A percentile compares a stretch with the other conserved stretches of the same genome.
These are phyloP conservation scores for Austroboletus niveus DNA, from an alignment of 1,284 basidiomycete genomes.

Conservation along the genomic window DNA sequence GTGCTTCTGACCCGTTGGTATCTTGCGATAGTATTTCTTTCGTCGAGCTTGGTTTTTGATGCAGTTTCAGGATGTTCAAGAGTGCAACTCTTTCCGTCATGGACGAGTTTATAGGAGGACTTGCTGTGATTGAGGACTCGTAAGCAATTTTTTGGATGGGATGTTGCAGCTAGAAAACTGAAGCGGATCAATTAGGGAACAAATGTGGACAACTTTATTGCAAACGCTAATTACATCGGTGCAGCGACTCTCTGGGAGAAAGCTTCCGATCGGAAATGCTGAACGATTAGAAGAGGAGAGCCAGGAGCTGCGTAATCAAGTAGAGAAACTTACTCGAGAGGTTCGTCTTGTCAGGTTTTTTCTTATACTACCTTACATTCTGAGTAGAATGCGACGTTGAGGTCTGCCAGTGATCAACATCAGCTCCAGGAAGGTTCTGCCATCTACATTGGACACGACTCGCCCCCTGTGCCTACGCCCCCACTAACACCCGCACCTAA, in stretches of 20 bases:
- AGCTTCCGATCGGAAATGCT: constrained; percentile 15
- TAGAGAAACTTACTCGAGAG: constrained; percentile 17
- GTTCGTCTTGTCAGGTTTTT: constrained; percentile 7
- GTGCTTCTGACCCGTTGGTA: constrained; percentile 61
- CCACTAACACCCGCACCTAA: constrained; percentile 35
- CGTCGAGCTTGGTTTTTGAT: constrained; percentile 5
- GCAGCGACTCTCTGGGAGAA: constrained; percentile 18
- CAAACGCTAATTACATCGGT: constrained; percentile 20
- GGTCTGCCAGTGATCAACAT: constrained; percentile 55
- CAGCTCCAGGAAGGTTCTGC: constrained; percentile 39
- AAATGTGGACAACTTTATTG: constrained; percentile 17
- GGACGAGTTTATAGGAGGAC: constrained; percentile 69
- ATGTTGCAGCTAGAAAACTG: background rate
- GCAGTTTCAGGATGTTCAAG: constrained; percentile 57
- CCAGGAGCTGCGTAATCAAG: constrained; percentile 10
- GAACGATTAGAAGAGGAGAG: constrained; percentile 11
- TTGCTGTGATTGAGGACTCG: constrained; percentile 64
- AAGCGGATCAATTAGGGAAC: constrained; percentile 12
- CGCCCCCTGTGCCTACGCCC: background rate
- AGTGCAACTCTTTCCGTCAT: constrained; percentile 59
- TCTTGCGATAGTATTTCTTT: background rate
- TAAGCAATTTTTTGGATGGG: constrained; percentile 11
- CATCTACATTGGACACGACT: constrained; percentile 10
- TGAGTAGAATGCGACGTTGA: constrained; percentile 41
- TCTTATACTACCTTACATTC: background rate